These are phyloP conservation scores for Fusarium praegraminearum DNA, from an alignment of 2,329 filamentous ascomycete species.

Conservation along the genomic window DNA sequence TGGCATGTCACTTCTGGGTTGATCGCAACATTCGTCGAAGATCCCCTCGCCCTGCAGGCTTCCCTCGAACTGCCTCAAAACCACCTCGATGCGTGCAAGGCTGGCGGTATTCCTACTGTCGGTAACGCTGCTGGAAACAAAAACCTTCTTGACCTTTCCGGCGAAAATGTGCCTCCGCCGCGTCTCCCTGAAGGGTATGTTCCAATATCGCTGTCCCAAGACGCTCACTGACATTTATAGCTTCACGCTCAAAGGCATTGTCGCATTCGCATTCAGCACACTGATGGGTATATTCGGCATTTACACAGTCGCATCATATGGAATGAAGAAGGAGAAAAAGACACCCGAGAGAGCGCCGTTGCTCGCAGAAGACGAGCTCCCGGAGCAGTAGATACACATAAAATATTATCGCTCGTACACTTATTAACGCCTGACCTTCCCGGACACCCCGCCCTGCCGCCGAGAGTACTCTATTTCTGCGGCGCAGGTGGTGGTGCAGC, in stretches of 20 bases:
- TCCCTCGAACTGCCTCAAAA: constrained; percentile 69
- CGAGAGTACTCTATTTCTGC: constrained; percentile 1
- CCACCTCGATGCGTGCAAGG: constrained; percentile 69
- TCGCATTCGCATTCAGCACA: constrained; percentile 80
- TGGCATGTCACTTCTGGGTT: constrained; percentile 80
- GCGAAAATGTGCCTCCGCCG: constrained; percentile 67
- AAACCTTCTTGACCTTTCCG: constrained; percentile 72
- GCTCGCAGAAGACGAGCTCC: constrained; percentile 23
- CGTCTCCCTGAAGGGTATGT: constrained; percentile 72
- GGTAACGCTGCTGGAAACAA: constrained; percentile 85
- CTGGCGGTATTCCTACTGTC: constrained; percentile 59
- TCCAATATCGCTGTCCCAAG: not conserved
- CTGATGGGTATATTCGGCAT: constrained; percentile 77
- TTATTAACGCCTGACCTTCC: constrained; percentile 9
- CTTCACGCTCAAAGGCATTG: constrained; percentile 77
- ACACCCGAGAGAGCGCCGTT: constrained; percentile 44
- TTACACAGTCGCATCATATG: constrained; percentile 75
- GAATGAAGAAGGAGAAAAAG: constrained; percentile 48
- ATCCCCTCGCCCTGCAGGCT: constrained; percentile 71
- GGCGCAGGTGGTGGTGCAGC: constrained; percentile 11
- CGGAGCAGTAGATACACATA: constrained; percentile 12
- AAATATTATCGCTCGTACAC: constrained; percentile 8
- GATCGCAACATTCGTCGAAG: constrained; percentile 72
- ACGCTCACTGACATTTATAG: constrained; percentile 45
- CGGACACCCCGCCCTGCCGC: not conserved